Evolutionary conservation across 2,329 filamentous ascomycete genomes (phyloP).

Genomic region (Beauveria sp.): DNA sequence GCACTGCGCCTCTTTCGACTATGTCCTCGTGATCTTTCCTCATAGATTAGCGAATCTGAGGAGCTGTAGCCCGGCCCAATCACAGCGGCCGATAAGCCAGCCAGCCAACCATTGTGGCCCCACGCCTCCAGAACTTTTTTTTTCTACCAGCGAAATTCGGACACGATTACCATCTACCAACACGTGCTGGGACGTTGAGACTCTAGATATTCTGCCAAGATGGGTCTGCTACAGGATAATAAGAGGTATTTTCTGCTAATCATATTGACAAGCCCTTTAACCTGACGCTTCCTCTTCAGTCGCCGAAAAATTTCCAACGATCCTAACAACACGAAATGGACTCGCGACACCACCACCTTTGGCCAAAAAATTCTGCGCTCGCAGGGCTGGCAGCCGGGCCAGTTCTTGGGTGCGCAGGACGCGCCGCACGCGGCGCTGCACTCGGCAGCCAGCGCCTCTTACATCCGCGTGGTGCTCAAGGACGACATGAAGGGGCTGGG

Average conservation of each 20-base stretch:
- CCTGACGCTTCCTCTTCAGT: constrained; percentile 14
- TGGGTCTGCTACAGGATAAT: constrained; percentile 10
- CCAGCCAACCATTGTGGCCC: background rate
- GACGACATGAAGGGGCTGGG: constrained; percentile 89
- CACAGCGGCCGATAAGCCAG: background rate
- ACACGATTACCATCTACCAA: background rate
- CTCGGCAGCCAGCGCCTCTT: constrained; percentile 72
- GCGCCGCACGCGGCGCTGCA: constrained; percentile 68
- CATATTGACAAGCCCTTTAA: background rate
- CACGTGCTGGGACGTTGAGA: background rate
- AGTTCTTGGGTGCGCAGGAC: constrained; percentile 70
- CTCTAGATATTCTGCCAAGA: background rate
- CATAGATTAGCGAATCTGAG: too few relatives aligned
- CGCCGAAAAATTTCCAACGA: constrained; percentile 71
- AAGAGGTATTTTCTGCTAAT: background rate
- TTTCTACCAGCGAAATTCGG: background rate
- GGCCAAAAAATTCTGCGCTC: constrained; percentile 82
- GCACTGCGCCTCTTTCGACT: too few relatives aligned
- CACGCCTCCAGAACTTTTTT: constrained; percentile 14
- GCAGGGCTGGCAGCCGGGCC: constrained; percentile 86
- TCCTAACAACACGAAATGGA: constrained; percentile 95
- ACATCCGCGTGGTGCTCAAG: constrained; percentile 78
- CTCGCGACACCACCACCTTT: constrained; percentile 70
- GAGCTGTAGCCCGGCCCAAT: background rate
- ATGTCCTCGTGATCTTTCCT: too few relatives aligned